These are phyloP conservation scores for Selaginella tamariscina DNA, from an alignment of 75 land plant genomes.

Conservation along the genomic window DNA sequence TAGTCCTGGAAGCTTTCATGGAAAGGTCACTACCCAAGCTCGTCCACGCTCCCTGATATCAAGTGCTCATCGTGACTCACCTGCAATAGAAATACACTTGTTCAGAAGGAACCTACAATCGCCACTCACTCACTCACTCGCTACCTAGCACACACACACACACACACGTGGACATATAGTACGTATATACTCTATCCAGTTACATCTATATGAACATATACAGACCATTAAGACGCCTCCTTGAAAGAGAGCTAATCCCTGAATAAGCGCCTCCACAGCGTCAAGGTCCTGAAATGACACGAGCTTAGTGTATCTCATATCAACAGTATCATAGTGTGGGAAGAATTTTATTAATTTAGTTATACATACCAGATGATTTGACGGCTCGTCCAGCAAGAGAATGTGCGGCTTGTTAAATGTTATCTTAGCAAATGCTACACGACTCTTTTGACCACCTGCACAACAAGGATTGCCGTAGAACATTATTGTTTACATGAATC, in stretches of 20 bases:
- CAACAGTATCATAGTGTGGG: background rate
- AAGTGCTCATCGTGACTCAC: slow-evolving; percentile 9
- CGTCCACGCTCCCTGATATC: slow-evolving; percentile 5
- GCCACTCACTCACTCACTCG: too few relatives aligned
- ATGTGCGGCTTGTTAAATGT: slow-evolving; percentile 97
- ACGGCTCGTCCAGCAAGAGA: slow-evolving; percentile 93
- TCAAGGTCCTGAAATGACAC: background rate
- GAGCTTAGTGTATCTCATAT: background rate
- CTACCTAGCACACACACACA: too few relatives aligned
- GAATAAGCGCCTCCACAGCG: slow-evolving; percentile 6
- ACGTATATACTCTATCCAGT: too few relatives aligned
- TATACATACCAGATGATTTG: slow-evolving; percentile 97
- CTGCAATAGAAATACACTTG: background rate
- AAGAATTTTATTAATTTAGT: background rate
- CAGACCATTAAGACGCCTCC: slow-evolving; percentile 9
- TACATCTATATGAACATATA: too few relatives aligned
- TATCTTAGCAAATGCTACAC: slow-evolving; percentile 98
- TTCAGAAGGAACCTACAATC: background rate
- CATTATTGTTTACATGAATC: background rate
- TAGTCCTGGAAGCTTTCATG: slow-evolving; percentile 4
- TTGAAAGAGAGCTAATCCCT: background rate
- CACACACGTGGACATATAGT: too few relatives aligned
- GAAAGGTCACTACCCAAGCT: slow-evolving; percentile 7
- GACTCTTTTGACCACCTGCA: slow-evolving; percentile 96
- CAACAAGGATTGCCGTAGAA: background rate